Evolutionary conservation across 2,329 filamentous ascomycete species (phyloP), one percentile per base, ranked within the genome.

Genomic region (Aspergillus ochraceoroseus): DNA sequence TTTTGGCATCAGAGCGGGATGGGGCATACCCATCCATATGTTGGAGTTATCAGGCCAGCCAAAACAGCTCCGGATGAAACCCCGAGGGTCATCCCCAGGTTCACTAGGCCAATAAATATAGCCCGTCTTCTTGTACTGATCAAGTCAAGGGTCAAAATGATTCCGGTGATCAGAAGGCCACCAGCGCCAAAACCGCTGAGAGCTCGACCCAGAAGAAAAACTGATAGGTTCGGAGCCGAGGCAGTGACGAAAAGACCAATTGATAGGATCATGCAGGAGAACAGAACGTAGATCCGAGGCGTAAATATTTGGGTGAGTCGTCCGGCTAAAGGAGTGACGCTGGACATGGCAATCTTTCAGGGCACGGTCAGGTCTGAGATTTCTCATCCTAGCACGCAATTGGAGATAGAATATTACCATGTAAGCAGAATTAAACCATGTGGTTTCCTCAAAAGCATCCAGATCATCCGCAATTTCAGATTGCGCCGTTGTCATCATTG

Each of bases 341-440:
- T 75, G 19, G 72, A 73, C 60, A 72, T 66, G 15, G 71, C 67
- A 37, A 86, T 75, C 73, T 71, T 52, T 68, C 73, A 32, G 4
- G 22, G 25, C 39, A 38, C 33, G 38, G 42, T 12, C 49, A 32
- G 19, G 28, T 23, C 5, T 3, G 4, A 9, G n/a, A 8, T 7
- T 5, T 8, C 1, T 8, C 5, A 29, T n/a, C n/a, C n/a, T n/a
- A n/a, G n/a, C 4, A 26, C 7, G 18, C 13, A 9, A 4, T 12
- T 25, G 0, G n/a, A 2, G 4, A n/a, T 13, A 40, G 4, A 5
- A 9, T 7, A n/a, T 40, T 59, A 71, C 68, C 60, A 92, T 71
- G 58, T 87, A 94, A 2, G 82, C 73, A 20, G 83, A 86, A 5
- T 83, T 87, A 59, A 92, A 87, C 86, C 86, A 94, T 62, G 79